A percentile compares a stretch with the other conserved stretches of the same genome.
These are phyloP conservation scores for Termitomyces sp. DNA, from an alignment of 1,284 basidiomycete species.

Conservation along the genomic window DNA sequence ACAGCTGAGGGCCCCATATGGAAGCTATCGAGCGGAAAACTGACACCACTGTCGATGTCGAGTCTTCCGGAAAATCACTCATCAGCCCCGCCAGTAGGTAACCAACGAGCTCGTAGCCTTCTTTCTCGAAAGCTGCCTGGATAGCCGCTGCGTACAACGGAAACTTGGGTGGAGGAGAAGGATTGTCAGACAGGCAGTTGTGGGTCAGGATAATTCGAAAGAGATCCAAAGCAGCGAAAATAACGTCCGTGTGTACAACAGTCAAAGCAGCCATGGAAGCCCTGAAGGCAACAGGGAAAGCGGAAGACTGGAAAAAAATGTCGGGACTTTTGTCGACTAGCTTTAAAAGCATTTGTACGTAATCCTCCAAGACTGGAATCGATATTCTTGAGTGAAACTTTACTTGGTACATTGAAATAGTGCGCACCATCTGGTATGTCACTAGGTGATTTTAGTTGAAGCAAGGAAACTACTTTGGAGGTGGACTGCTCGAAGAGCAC, in stretches of 20 bases:
- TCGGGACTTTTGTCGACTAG: constrained; percentile 69
- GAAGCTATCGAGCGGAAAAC: constrained; percentile 71
- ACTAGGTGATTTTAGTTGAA: constrained; percentile 62
- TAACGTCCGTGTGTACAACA: constrained; percentile 75
- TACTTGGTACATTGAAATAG: constrained; percentile 29
- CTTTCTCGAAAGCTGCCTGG: constrained; percentile 62
- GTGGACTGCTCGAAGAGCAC: constrained; percentile 75
- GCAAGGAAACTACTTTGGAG: constrained; percentile 57
- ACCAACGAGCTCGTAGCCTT: constrained; percentile 71
- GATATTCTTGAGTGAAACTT: constrained; percentile 5
- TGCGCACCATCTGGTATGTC: constrained; percentile 74
- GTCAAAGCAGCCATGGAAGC: constrained; percentile 74
- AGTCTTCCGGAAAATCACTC: constrained; percentile 86
- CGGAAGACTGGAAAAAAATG: constrained; percentile 71
- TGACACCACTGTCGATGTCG: constrained; percentile 67
- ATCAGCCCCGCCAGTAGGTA: constrained; percentile 77
- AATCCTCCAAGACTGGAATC: constrained; percentile 87
- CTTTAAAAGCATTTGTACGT: constrained; percentile 76
- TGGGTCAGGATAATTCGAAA: constrained; percentile 73
- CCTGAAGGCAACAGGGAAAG: constrained; percentile 73
- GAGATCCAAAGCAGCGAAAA: constrained; percentile 79
- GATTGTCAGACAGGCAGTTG: constrained; percentile 49
- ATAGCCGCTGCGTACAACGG: constrained; percentile 64
- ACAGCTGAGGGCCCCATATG: constrained; percentile 64
- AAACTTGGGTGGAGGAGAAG: constrained; percentile 53